Evolutionary conservation across 2,329 filamentous ascomycete genomes (phyloP).

Genomic region (Aspergillus sergii): DNA sequence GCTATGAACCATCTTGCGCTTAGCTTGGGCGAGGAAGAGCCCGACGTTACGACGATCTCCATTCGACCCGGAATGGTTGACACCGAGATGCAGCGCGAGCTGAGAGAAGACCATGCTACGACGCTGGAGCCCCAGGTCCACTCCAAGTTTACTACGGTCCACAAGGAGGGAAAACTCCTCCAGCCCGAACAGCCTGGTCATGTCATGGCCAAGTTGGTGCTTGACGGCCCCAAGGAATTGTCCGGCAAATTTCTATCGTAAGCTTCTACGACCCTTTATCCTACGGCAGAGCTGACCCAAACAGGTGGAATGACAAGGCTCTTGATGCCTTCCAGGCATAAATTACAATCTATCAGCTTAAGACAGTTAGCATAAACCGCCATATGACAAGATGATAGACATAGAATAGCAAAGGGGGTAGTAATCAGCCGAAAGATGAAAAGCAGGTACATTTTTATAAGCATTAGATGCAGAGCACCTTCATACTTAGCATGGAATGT

Average conservation of each 20-base stretch:
- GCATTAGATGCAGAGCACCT: slow-evolving; percentile 53
- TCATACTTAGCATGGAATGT: slow-evolving; percentile 69
- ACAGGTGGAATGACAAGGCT: slow-evolving; percentile 50
- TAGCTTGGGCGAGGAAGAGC: slow-evolving; percentile 33
- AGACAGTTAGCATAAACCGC: slow-evolving; percentile 33
- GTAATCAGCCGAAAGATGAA: slow-evolving; percentile 67
- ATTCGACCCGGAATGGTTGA: slow-evolving; percentile 38
- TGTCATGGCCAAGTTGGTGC: slow-evolving; percentile 79
- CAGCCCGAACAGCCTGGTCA: slow-evolving; percentile 81
- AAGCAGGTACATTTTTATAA: slow-evolving; percentile 61
- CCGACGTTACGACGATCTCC: slow-evolving; percentile 31
- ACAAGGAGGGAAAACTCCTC: slow-evolving; percentile 71
- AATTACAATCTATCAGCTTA: slow-evolving; percentile 20
- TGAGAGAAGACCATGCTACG: slow-evolving; percentile 71
- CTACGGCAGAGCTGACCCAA: slow-evolving; percentile 26
- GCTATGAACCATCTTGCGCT: slow-evolving; percentile 38
- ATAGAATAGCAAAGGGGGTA: slow-evolving; percentile 25
- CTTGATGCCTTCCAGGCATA: slow-evolving; percentile 48
- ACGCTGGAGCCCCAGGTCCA: slow-evolving; percentile 62
- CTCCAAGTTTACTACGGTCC: slow-evolving; percentile 68
- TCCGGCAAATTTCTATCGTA: slow-evolving; percentile 71
- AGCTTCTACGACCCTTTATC: slow-evolving; percentile 16
- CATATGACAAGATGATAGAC: slow-evolving; percentile 24
- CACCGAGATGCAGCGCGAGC: slow-evolving; percentile 53
- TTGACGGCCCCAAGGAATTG: slow-evolving; percentile 66